Percentiles rank a stretch among this genome's conserved stretches.
These are phyloP conservation scores for Collybia sordida DNA, from an alignment of 768 basidiomycete species.

Conservation along the genomic window DNA sequence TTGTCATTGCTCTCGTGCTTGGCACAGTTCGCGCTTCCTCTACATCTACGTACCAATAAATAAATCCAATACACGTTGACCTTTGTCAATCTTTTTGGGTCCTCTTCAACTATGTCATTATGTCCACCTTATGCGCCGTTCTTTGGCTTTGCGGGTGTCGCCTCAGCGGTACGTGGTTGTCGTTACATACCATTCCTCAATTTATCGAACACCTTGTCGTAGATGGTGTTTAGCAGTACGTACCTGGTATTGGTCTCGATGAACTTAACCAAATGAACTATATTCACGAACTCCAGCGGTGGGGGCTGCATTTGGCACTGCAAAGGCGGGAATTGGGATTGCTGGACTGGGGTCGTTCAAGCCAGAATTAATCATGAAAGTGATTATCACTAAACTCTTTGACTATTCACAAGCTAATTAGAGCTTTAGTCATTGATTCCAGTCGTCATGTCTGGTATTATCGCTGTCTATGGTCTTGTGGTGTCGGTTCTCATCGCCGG, in stretches of 20 bases:
- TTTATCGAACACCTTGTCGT: conserved; percentile 4
- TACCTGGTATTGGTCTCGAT: conserved; percentile 15
- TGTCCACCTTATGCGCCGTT: conserved; percentile 97
- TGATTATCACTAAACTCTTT: conserved; percentile 25
- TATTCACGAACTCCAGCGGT: conserved; percentile 52
- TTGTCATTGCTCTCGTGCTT: too few relatives aligned
- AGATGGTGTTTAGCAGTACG: conserved; percentile 98
- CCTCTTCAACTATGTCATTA: conserved; percentile 43
- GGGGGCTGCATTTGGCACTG: conserved; percentile 94
- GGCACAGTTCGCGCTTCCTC: too few relatives aligned
- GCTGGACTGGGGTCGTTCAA: conserved; percentile 91
- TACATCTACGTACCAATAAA: too few relatives aligned
- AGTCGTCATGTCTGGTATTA: conserved; percentile 98
- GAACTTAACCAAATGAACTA: background rate
- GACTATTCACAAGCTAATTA: background rate
- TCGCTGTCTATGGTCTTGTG: conserved; percentile 95
- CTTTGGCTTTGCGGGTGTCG: conserved; percentile 97
- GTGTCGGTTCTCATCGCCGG: conserved; percentile 92
- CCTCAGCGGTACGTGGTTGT: conserved; percentile 70
- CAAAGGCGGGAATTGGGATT: conserved; percentile 97
- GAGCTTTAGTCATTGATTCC: conserved; percentile 80
- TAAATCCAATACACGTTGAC: background rate
- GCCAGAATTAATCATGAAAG: conserved; percentile 99
- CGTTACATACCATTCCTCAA: background rate
- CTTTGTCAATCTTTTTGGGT: background rate